These are phyloP conservation scores for Salix caprea DNA, from an alignment of 345 rosid genomes.

Conservation along the genomic window DNA sequence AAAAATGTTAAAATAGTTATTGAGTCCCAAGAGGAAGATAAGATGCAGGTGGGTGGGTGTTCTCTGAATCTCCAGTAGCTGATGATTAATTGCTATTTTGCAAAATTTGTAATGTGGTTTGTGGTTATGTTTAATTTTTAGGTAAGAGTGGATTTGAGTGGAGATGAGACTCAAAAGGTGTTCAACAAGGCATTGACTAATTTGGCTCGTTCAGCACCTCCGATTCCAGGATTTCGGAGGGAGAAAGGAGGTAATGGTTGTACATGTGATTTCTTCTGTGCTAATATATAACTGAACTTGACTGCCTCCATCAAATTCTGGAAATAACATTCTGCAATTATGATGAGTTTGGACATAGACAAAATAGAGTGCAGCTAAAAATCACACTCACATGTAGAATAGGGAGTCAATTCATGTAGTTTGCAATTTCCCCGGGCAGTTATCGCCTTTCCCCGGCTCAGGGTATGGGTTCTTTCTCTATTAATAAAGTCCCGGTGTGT, in stretches of 20 bases:
- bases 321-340: not conserved
- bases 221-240: conserved; percentile 60
- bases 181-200: conserved; percentile 44
- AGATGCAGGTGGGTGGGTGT: conserved; percentile 38
- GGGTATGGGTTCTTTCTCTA: no score
- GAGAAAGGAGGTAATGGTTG: conserved; percentile 54
- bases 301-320: not conserved
- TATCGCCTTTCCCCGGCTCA: no score
- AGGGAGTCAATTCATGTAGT: no score
- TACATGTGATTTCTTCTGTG: not conserved
- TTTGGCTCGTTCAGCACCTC: conserved; percentile 56
- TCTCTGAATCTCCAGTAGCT: not conserved
- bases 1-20: conserved; percentile 43
- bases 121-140: conserved; percentile 21
- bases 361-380: no score
- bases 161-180: conserved; percentile 44
- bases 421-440: no score
- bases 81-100: not conserved
- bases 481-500: no score
- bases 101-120: not conserved
- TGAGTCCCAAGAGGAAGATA: conserved; percentile 42
- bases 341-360: no score
- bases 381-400: no score
- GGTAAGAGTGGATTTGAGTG: conserved; percentile 57
- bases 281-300: not conserved